Percentiles rank a stretch among this genome's conserved stretches.
Conservation (phyloP, 2,329 filamentous ascomycete species). For the Rachicladosporium sp. region DNA sequence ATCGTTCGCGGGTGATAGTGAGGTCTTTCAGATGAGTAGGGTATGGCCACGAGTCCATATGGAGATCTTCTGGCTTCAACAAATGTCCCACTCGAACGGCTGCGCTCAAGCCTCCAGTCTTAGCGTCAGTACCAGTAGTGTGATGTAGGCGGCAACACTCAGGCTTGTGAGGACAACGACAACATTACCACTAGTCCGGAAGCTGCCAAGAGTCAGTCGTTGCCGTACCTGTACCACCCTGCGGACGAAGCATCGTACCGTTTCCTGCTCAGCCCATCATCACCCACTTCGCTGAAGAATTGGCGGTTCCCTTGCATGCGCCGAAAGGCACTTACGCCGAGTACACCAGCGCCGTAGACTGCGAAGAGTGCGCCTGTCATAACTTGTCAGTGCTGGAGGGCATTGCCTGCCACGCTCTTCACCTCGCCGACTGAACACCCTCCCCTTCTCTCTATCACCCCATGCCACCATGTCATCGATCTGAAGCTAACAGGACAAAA, state of each 20-base stretch:
- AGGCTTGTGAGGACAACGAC: conserved; percentile 50
- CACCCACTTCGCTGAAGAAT: conserved; percentile 61
- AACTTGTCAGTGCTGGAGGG: too few relatives aligned
- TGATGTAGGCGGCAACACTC: conserved; percentile 50
- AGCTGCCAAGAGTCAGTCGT: conserved; percentile 17
- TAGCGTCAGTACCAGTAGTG: conserved; percentile 47
- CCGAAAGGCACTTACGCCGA: conserved; percentile 73
- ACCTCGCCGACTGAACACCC: too few relatives aligned
- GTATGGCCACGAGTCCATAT: too few relatives aligned
- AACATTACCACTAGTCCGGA: conserved; percentile 54
- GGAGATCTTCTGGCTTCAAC: too few relatives aligned
- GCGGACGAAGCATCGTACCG: conserved; percentile 5
- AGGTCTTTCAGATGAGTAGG: too few relatives aligned
- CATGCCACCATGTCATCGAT: background rate
- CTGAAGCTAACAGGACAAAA: background rate
- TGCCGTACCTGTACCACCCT: too few relatives aligned
- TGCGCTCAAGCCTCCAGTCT: conserved; percentile 23
- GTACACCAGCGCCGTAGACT: conserved; percentile 73
- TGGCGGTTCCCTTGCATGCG: conserved; percentile 86
- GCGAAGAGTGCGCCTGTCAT: conserved; percentile 65
- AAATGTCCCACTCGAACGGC: too few relatives aligned
- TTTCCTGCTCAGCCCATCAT: conserved; percentile 48
- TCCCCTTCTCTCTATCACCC: too few relatives aligned
- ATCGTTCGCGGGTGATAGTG: too few relatives aligned
- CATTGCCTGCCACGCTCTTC: too few relatives aligned